Evolutionary conservation across 2,329 filamentous ascomycete species (phyloP), one percentile per base, ranked within the genome.

Genomic region (Exophiala sideris): DNA sequence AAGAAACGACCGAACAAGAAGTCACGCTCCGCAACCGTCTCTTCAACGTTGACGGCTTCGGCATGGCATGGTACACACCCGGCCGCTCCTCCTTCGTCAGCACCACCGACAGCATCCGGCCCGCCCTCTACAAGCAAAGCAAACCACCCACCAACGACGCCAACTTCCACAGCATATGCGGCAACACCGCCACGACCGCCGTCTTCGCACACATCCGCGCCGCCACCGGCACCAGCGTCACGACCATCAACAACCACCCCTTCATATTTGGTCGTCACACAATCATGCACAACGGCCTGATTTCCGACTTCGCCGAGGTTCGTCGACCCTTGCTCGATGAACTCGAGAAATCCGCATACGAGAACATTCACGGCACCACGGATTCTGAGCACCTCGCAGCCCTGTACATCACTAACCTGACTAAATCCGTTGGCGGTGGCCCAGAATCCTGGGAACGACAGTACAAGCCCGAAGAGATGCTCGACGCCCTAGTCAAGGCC

Each of bases 261-360:
- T 82, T 81, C 63, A 70, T 76, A 29, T 81, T 81, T 48, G 79
- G 79, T 11, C 69, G 78, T 35, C 76, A 80, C 57, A 70, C 71
- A 7, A 77, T 81, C 63, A 81, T 82, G 79, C 79, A 82, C 68
- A 81, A 81, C 61, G 79, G 79, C 1, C 73, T 73, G 12, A 71
- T 80, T 33, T 71, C 72, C 9, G 66, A 74, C 57, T 81, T 81
- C 63, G 60, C 67, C 1, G 57, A 65, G 6, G 76, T 81, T 45
- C 73, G 76, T 29, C 72, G 77, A 7, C 70, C 74, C 20, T 65
- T 81, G 56, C 73, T 70, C 10, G 66, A 71, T 16, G 65, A 75
- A 5, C 67, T 82, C 57, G 71, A 68, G 36, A 72, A 74, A 29
- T 76, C 78, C 46, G 71, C 73, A 1, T 80, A 78, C 60, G 71